Conservation (phyloP, 1,284 basidiomycete genomes). For the Ganoderma boninense region DNA sequence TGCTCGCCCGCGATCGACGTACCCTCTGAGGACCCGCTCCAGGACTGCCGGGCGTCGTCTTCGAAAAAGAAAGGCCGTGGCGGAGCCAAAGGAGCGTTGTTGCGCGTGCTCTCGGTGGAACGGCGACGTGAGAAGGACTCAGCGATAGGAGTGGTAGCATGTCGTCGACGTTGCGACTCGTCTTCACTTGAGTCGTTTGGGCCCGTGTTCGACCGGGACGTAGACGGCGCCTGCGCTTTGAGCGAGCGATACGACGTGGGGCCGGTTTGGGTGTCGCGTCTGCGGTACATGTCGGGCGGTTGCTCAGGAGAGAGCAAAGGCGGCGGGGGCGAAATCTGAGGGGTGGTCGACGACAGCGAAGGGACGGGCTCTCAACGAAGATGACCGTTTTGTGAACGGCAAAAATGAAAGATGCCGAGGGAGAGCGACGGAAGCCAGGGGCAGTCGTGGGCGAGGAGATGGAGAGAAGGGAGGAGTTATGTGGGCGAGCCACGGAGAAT, state of each 20-base stretch:
- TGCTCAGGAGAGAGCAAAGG: not conserved
- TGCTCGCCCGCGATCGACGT: constrained; percentile 29
- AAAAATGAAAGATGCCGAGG: constrained; percentile 8
- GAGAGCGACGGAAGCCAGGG: not conserved
- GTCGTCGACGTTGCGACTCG: constrained; percentile 32
- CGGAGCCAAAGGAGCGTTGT: constrained; percentile 23
- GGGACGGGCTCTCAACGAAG: not conserved
- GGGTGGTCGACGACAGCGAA: not conserved
- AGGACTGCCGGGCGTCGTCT: constrained; percentile 35
- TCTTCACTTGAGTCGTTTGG: constrained; percentile 37
- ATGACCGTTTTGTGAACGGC: constrained; percentile 9
- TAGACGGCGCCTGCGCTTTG: constrained; percentile 31
- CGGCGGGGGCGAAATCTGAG: not conserved
- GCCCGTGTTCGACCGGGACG: constrained; percentile 26
- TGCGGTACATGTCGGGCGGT: constrained; percentile 35
- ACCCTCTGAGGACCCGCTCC: constrained; percentile 32
- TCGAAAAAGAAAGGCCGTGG: constrained; percentile 39
- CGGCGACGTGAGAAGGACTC: constrained; percentile 29
- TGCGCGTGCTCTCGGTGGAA: constrained; percentile 18
- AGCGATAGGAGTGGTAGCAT: constrained; percentile 31
- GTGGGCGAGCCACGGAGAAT: constrained; percentile 23
- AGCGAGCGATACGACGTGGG: constrained; percentile 38
- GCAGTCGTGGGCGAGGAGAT: constrained; percentile 12
- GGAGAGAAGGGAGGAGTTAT: constrained; percentile 20
- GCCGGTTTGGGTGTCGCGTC: constrained; percentile 31